A percentile compares a stretch with the other conserved stretches of the same genome.
Conservation (phyloP, 768 basidiomycete genomes). For the Termitomyces sp. region DNA sequence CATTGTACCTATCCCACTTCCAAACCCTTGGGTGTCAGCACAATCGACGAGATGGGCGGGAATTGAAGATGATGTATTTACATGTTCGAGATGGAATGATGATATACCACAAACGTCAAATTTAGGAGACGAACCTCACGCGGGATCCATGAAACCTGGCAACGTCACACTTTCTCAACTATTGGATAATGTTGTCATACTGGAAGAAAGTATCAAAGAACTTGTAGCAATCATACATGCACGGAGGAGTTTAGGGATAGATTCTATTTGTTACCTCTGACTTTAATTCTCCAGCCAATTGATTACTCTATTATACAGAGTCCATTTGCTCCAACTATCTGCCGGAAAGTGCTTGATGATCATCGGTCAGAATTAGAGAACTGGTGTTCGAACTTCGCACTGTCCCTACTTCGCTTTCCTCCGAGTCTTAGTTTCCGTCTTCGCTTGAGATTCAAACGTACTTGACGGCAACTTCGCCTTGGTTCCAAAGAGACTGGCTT, state of each 20-base stretch:
- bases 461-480: constrained; percentile 31
- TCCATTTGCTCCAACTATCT: not conserved
- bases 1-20: constrained; percentile 53
- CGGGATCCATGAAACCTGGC: constrained; percentile 27
- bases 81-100: constrained; percentile 33
- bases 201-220: constrained; percentile 96
- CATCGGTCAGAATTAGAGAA: not conserved
- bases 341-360: not conserved
- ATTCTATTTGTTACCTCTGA: constrained; percentile 73
- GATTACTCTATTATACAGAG: not conserved
- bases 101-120: constrained; percentile 16
- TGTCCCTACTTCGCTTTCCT: constrained; percentile 28
- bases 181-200: constrained; percentile 89
- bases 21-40: constrained; percentile 63
- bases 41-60: constrained; percentile 48
- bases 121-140: constrained; percentile 27
- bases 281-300: constrained; percentile 11
- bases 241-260: constrained; percentile 79
- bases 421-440: constrained; percentile 24
- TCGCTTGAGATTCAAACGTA: constrained; percentile 18
- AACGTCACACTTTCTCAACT: constrained; percentile 77
- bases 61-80: constrained; percentile 74
- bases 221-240: constrained; percentile 83
- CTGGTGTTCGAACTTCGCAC: not conserved
- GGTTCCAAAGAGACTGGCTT: constrained; percentile 51